A percentile compares a stretch with the other conserved stretches of the same genome.
Evolutionary conservation across 371 early-diverging fungal genomes (phyloP).

Genomic region (Mortierella sp.): DNA sequence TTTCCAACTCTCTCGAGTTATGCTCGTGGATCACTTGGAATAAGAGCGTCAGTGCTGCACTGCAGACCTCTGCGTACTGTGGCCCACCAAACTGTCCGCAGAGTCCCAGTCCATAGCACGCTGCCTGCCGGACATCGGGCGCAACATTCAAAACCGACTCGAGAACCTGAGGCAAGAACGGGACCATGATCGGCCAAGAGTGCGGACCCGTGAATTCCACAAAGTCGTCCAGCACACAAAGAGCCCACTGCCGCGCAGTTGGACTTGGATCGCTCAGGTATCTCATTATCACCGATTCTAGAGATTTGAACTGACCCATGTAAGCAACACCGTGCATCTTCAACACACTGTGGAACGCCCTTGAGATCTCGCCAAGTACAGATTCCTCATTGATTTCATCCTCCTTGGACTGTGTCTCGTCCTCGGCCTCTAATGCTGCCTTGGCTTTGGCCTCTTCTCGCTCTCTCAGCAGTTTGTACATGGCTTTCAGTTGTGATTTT

Average conservation of each 20-base stretch:
- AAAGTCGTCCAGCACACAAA: slow-evolving; percentile 90
- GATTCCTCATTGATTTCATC: slow-evolving; percentile 86
- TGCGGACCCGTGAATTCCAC: slow-evolving; percentile 88
- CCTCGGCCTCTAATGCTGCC: slow-evolving; percentile 89
- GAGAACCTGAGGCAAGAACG: slow-evolving; percentile 75
- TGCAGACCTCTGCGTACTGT: slow-evolving; percentile 74
- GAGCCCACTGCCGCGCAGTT: slow-evolving; percentile 81
- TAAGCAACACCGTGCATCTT: slow-evolving; percentile 74
- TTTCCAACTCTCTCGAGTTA: slow-evolving; percentile 73
- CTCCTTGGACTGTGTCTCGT: slow-evolving; percentile 82
- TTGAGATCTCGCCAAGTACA: slow-evolving; percentile 79
- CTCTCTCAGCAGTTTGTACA: slow-evolving; percentile 72
- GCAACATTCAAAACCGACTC: slow-evolving; percentile 68
- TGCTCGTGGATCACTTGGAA: slow-evolving; percentile 74
- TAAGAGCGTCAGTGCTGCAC: slow-evolving; percentile 68
- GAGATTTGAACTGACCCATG: slow-evolving; percentile 77
- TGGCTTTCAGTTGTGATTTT: slow-evolving; percentile 75
- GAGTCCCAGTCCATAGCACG: slow-evolving; percentile 91
- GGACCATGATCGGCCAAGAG: slow-evolving; percentile 76
- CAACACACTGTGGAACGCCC: slow-evolving; percentile 78
- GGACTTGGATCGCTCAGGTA: slow-evolving; percentile 69
- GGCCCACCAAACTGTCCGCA: slow-evolving; percentile 87
- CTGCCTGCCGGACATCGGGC: slow-evolving; percentile 88
- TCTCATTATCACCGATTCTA: slow-evolving; percentile 72
- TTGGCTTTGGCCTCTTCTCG: slow-evolving; percentile 78